Base-by-base conservation (phyloP, 129 eudicot genomes). In the Tanacetum coccineum region DNA sequence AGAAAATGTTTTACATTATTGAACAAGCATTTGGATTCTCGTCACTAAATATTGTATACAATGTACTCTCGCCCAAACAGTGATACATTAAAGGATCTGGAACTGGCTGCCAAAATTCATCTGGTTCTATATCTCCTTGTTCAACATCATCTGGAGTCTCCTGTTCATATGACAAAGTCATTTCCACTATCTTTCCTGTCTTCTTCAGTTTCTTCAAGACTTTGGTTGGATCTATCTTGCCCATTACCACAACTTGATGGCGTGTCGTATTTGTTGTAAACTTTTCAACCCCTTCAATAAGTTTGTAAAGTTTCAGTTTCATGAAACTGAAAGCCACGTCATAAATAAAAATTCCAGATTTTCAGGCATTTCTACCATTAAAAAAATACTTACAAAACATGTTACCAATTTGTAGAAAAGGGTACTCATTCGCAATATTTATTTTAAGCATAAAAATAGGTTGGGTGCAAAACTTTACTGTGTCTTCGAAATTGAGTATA, bases 11-110 rank as follows among this genome's bases (percentile, higher is more conserved):
- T n/a, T 80, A 93, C 96, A 93, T 89, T 32, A 89, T 67, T 4
- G 80, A 84, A 74, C 99, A 93, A 21, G 99, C 85, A 86, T 89
- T 82, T 63, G 90, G 82, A 84, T 86, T 93, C 81, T 89, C 96
- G 32, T 93, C 99, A 62, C 81, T 88, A 70, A 93, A 89, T 73
- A 88, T 69, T n/a, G 84, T 71, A 40, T 76, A 78, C 9, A 78
- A 3, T 18, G 73, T 64, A 77, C 71, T 69, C 7, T 78, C 84
- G 4, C 79, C 85, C 26, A 62, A 76, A 70, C 66, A 76, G 7
- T 72, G 78, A 53, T 22, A 51, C 40, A 70, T 25, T 72, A 79
- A 32, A 18, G 80, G 64, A 68, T 77, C 56, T 44, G 63, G 54
- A 4, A 62, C 60, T 51, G 67, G 78, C 22, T 79, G 40, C 26